These are phyloP conservation scores for Chytriomyces sp. DNA, from an alignment of 192 early-diverging fungal species.

Conservation along the genomic window DNA sequence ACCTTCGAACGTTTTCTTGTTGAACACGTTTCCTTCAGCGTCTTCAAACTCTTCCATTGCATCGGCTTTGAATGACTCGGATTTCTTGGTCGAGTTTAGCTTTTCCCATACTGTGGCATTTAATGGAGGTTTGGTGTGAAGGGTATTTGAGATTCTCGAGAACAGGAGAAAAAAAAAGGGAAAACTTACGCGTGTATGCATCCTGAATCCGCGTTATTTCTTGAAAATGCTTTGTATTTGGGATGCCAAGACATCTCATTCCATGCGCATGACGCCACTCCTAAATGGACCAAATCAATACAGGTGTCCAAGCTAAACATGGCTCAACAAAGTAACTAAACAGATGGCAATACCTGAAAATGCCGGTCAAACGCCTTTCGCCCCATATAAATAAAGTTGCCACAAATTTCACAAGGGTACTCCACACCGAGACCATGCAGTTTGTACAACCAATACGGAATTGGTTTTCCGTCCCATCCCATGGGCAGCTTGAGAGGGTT, in stretches of 20 bases:
- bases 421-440: slow-evolving; percentile 93
- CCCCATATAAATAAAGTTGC: slow-evolving; percentile 94
- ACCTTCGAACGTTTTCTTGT: slow-evolving; percentile 67
- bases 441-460: slow-evolving; percentile 99
- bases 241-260: slow-evolving; percentile 89
- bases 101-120: slow-evolving; percentile 76
- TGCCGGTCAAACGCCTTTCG: slow-evolving; percentile 95
- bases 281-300: slow-evolving; percentile 26
- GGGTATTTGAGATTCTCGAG: not conserved
- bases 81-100: slow-evolving; percentile 72
- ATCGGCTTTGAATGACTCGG: slow-evolving; percentile 74
- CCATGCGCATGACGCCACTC: slow-evolving; percentile 94
- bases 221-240: slow-evolving; percentile 60
- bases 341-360: slow-evolving; percentile 64
- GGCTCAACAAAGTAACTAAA: not conserved
- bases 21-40: slow-evolving; percentile 75
- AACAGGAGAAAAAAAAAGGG: slow-evolving; percentile 3
- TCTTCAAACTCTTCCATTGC: slow-evolving; percentile 85
- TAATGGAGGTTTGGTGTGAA: no score
- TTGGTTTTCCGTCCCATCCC: slow-evolving; percentile 98
- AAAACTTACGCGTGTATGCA: slow-evolving; percentile 77
- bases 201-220: slow-evolving; percentile 75
- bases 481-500: slow-evolving; percentile 95
- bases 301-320: slow-evolving; percentile 37
- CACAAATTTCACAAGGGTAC: slow-evolving; percentile 96